Evolutionary conservation across 2,329 filamentous ascomycete genomes (phyloP).

Genomic region (Trichoderma simmonsii): DNA sequence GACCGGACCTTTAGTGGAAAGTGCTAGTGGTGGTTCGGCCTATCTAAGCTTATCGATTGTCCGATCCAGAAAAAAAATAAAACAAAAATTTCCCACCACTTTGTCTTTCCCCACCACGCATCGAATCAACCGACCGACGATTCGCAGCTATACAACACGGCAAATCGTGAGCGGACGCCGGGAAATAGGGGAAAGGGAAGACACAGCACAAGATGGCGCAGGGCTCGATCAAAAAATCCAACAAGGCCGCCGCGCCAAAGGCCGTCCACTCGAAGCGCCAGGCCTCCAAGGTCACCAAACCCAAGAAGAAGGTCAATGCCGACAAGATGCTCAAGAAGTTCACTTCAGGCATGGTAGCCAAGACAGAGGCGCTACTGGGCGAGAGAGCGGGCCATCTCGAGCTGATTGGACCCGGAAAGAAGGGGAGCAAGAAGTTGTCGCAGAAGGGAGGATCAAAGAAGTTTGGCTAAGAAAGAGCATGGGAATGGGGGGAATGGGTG

Average conservation of each 20-base stretch:
- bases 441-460: constrained; percentile 51
- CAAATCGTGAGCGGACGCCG: not conserved
- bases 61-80: not conserved
- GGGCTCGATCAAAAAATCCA: constrained; percentile 49
- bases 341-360: constrained; percentile 50
- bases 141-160: not conserved
- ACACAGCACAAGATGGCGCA: constrained; percentile 47
- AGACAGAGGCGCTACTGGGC: constrained; percentile 57
- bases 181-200: not conserved
- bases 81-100: not conserved
- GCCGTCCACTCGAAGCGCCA: constrained; percentile 42
- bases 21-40: not conserved
- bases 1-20: not conserved
- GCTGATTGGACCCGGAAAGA: constrained; percentile 56
- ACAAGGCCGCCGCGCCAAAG: constrained; percentile 40
- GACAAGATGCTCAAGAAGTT: constrained; percentile 56
- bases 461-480: constrained; percentile 46
- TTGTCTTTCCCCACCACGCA: not conserved
- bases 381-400: constrained; percentile 59
- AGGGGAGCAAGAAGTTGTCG: constrained; percentile 39
- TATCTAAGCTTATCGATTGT: constrained; percentile 3
- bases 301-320: constrained; percentile 46
- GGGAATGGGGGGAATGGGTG: not conserved
- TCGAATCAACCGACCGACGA: not conserved
- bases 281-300: constrained; percentile 48